Evolutionary conservation across 805 yeast species (phyloP).

Genomic region (Candida coleopterorum): DNA sequence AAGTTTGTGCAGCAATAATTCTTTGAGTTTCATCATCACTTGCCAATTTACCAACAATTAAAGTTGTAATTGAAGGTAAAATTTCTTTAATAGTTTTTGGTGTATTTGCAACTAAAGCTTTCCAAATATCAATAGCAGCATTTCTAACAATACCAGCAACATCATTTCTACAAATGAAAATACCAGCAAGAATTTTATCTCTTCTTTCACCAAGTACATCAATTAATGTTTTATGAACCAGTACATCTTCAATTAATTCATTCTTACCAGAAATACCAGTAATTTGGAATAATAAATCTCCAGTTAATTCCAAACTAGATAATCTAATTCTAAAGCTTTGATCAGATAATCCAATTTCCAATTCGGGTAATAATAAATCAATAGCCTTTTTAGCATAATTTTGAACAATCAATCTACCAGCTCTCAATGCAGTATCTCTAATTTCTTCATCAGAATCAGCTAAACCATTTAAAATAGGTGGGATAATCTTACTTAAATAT

Average conservation of each 20-base stretch:
- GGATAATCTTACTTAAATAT: slow-evolving; percentile 76
- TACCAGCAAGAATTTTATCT: slow-evolving; percentile 76
- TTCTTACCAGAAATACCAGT: slow-evolving; percentile 82
- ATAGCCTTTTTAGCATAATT: slow-evolving; percentile 91
- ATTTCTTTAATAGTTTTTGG: slow-evolving; percentile 93
- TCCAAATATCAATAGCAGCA: slow-evolving; percentile 94
- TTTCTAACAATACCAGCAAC: slow-evolving; percentile 80
- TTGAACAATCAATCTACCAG: slow-evolving; percentile 87
- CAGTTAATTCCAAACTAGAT: slow-evolving; percentile 91
- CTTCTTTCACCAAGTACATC: slow-evolving; percentile 89
- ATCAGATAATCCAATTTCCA: slow-evolving; percentile 85
- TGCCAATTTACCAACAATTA: slow-evolving; percentile 79
- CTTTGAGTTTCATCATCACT: slow-evolving; percentile 76
- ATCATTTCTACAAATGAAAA: slow-evolving; percentile 93
- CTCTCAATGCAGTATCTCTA: slow-evolving; percentile 83
- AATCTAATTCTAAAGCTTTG: slow-evolving; percentile 80
- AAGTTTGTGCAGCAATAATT: slow-evolving; percentile 84
- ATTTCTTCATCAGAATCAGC: slow-evolving; percentile 87
- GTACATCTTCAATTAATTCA: slow-evolving; percentile 60
- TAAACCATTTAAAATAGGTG: slow-evolving; percentile 86
- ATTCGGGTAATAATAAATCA: slow-evolving; percentile 87
- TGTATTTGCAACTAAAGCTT: slow-evolving; percentile 90
- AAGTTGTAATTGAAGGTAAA: slow-evolving; percentile 72
- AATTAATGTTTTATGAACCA: slow-evolving; percentile 58
- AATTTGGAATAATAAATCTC: slow-evolving; percentile 90